Evolutionary conservation across 345 rosid genomes (phyloP).

Genomic region (rapeseed (Brassica napus)): Da-Ae NC_063448.1:36103001-36103500

Average conservation of each 20-base stretch:
- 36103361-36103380: conserved; percentile 64
- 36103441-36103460: background rate
- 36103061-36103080: no score
- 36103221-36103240: conserved; percentile 52
- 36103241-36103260: conserved; percentile 54
- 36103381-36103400: conserved; percentile 3
- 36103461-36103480: background rate
- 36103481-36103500: background rate
- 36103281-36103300: conserved; percentile 51
- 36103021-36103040: background rate
- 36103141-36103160: background rate
- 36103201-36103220: conserved; percentile 66
- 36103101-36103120: conserved; percentile 20
- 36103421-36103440: conserved; percentile 30
- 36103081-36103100: background rate
- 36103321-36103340: conserved; percentile 57
- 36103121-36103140: conserved; percentile 12
- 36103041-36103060: no score
- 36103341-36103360: conserved; percentile 64
- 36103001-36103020: background rate
- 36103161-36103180: background rate
- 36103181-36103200: background rate
- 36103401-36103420: conserved; percentile 16
- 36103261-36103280: conserved; percentile 61
- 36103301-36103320: conserved; percentile 66